Conservation (phyloP, 306 rosid species). For the Ormosia emarginata region DNA sequence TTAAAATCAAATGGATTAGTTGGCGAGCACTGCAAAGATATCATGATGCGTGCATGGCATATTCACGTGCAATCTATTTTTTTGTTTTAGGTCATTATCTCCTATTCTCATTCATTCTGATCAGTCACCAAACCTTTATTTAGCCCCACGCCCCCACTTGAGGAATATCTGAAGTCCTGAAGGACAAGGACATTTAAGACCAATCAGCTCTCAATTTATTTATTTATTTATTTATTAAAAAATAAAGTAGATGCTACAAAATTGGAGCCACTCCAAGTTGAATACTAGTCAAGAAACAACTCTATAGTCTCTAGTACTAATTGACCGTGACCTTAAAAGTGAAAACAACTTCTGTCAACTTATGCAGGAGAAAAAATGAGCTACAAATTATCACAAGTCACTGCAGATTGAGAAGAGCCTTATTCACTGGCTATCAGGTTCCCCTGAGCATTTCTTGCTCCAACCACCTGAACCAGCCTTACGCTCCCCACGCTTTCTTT, state of each 20-base stretch:
- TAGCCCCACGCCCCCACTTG: background rate
- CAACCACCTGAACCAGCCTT: constrained; percentile 77
- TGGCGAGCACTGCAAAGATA: constrained; percentile 24
- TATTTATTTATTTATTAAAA: background rate
- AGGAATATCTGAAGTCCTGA: background rate
- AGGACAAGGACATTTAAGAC: constrained; percentile 3
- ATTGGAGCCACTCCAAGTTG: background rate
- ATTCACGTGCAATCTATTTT: constrained; percentile 32
- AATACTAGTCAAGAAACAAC: background rate
- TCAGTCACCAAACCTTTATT: background rate
- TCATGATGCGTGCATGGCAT: constrained; percentile 22
- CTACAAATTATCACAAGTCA: background rate
- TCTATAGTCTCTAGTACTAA: background rate
- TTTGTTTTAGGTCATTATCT: background rate
- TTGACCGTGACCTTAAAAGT: background rate
- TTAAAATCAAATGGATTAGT: constrained; percentile 16
- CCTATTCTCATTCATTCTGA: background rate
- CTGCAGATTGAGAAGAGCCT: background rate
- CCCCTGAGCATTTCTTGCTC: constrained; percentile 71
- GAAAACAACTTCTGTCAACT: background rate
- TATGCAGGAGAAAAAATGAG: background rate
- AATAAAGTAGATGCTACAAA: background rate
- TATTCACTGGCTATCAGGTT: constrained; percentile 66
- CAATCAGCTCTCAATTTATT: background rate
- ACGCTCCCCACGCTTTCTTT: constrained; percentile 87